Evolutionary conservation across 2,329 filamentous ascomycete genomes (phyloP).

Genomic region (Botrytis galanthina): DNA sequence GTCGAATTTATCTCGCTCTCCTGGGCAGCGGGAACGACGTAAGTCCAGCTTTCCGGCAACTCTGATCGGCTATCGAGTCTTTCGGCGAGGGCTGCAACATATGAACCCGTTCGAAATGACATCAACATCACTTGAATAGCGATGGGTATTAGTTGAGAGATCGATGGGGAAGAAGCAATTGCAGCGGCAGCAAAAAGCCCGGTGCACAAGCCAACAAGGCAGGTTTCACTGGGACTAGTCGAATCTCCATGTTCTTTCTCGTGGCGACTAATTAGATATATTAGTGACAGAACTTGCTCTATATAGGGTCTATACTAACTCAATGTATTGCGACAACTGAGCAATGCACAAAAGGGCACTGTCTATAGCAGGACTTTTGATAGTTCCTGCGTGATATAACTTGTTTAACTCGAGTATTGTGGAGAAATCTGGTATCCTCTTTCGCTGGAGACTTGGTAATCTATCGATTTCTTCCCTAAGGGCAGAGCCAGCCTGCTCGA

Average conservation of each 20-base stretch:
- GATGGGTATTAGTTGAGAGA: constrained; percentile 19
- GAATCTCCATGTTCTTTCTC: constrained; percentile 20
- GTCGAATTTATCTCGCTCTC: constrained; percentile 51
- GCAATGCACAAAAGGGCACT: constrained; percentile 63
- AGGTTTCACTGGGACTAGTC: constrained; percentile 14
- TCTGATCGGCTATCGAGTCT: constrained; percentile 36
- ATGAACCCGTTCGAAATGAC: constrained; percentile 15
- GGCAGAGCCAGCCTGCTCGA: constrained; percentile 56
- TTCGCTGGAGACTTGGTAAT: constrained; percentile 55
- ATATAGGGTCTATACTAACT: constrained; percentile 46
- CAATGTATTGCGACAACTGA: constrained; percentile 67
- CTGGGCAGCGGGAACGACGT: constrained; percentile 57
- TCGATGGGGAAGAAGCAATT: constrained; percentile 18
- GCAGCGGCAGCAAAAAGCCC: constrained; percentile 20
- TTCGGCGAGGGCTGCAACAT: constrained; percentile 24
- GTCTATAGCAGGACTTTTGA: constrained; percentile 62
- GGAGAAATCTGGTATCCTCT: constrained; percentile 59
- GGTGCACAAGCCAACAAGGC: constrained; percentile 20
- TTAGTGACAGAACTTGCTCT: constrained; percentile 1
- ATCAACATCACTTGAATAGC: constrained; percentile 19
- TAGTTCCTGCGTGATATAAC: constrained; percentile 55
- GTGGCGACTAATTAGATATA: not conserved
- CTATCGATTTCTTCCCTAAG: constrained; percentile 59
- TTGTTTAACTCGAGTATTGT: constrained; percentile 64
- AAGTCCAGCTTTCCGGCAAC: constrained; percentile 63